Evolutionary conservation across 176 grass and related monocot species (phyloP), one percentile per base, ranked within the genome.

Genomic region (Canna indica): DNA sequence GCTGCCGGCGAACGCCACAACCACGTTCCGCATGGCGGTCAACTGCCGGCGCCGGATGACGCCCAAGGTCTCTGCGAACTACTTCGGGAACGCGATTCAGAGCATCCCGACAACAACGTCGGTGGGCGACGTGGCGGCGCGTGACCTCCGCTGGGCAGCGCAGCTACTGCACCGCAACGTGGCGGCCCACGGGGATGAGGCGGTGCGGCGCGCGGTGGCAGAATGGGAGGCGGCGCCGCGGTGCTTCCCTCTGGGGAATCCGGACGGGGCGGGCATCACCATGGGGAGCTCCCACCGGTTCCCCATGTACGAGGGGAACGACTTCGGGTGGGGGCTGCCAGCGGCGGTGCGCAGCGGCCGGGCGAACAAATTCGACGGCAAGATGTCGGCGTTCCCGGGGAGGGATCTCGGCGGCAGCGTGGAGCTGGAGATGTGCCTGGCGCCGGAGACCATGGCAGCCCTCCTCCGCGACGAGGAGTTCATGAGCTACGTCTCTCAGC

Each of bases 31-130:
- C 3, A 71, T 71, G 69, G 69, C 69, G 69, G 69, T 52, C 28
- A 71, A 71, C 47, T 71, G 69, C 47, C 26, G 69, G 45, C 27
- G n/a, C 69, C 69, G 69, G 45, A 30, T 71, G 45, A 16, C 18
- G 46, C 69, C 69, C 13, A 5, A 2, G 46, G 69, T 71, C 46
- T 45, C 45, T 1, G 17, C 44, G 18, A 14, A 20, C 45, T 71
- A 71, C 69, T 71, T 71, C 46, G 69, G 69, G 47, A 71, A 71
- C 28, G 69, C 69, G 69, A 71, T 71, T 17, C 69, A 71, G 69
- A 71, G 69, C 69, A 24, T 53, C 46, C 69, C 69, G 45, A 71
- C 69, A 7, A n/a, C 28, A 16, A 46, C 69, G 17, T 3, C 29
- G 15, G 69, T 53, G 47, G 47, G 16, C 12, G 69, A 53, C 11